These are phyloP conservation scores for Termitomyces sp. DNA, from an alignment of 768 basidiomycete species.

Conservation along the genomic window DNA sequence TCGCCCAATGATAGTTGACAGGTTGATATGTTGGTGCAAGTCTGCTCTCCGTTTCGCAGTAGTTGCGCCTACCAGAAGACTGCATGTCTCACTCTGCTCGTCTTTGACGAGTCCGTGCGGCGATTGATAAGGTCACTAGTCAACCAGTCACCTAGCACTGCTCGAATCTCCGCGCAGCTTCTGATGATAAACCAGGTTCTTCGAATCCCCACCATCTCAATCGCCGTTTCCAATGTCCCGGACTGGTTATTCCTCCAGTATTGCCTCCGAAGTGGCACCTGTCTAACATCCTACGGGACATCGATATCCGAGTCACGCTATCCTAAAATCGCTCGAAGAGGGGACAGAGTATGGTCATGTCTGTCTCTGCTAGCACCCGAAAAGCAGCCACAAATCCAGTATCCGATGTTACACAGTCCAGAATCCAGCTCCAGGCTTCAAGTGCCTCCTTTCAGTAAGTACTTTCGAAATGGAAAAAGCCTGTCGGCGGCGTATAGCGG, in stretches of 20 bases:
- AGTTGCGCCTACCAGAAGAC: not conserved
- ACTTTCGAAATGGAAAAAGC: conserved; percentile 11
- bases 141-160: too few species aligned
- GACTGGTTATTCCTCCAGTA: not conserved
- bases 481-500: not conserved
- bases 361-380: not conserved
- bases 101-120: not conserved
- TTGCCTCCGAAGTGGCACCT: not conserved
- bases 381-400: not conserved
- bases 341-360: not conserved
- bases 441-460: not conserved
- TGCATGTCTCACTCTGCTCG: not conserved
- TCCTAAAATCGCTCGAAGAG: not conserved
- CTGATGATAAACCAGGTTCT: not conserved
- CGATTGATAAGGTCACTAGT: not conserved
- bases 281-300: not conserved
- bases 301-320: not conserved
- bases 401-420: not conserved
- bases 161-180: not conserved
- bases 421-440: conserved; percentile 1
- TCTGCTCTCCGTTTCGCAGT: not conserved
- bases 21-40: not conserved
- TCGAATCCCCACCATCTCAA: not conserved
- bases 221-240: not conserved
- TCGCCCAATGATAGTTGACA: not conserved